Conservation (phyloP, 805 yeast species). For the Monosporozyma yasuniensis region DNA sequence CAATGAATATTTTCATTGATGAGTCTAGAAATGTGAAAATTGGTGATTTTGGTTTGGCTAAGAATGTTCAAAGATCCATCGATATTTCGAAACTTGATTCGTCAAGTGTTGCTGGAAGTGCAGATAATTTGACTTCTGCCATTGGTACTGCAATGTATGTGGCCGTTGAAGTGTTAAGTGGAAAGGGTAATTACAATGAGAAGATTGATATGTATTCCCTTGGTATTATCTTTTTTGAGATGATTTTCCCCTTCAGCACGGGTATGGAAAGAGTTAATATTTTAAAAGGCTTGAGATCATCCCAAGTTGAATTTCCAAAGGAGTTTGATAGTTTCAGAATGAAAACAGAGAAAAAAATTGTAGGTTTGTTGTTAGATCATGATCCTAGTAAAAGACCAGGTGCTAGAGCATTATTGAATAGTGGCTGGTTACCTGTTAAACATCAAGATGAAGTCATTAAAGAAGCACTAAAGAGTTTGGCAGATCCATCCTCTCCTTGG, state of each 20-base stretch:
- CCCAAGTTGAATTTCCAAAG: conserved; percentile 57
- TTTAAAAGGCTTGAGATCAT: conserved; percentile 52
- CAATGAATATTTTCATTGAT: conserved; percentile 92
- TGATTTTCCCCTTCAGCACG: conserved; percentile 78
- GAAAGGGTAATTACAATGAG: conserved; percentile 71
- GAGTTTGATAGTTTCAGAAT: conserved; percentile 49
- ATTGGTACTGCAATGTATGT: conserved; percentile 92
- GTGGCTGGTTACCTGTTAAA: conserved; percentile 80
- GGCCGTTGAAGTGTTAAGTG: conserved; percentile 77
- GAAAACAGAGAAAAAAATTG: conserved; percentile 56
- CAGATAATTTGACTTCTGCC: conserved; percentile 79
- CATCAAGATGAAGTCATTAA: conserved; percentile 85
- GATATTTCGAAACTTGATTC: conserved; percentile 28
- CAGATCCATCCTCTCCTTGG: conserved; percentile 91
- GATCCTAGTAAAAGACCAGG: conserved; percentile 72
- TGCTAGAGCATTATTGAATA: conserved; percentile 63
- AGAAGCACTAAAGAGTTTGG: conserved; percentile 75
- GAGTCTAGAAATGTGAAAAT: conserved; percentile 80
- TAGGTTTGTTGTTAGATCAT: conserved; percentile 62
- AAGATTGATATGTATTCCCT: conserved; percentile 93
- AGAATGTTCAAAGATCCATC: conserved; percentile 57
- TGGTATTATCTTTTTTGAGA: conserved; percentile 92
- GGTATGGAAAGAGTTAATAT: conserved; percentile 87
- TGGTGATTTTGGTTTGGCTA: conserved; percentile 96
- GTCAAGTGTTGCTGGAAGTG: conserved; percentile 20